Percentiles rank a stretch among this genome's conserved stretches.
Conservation (phyloP, 2,329 filamentous ascomycete species). For the Leptographium lundbergii region DNA sequence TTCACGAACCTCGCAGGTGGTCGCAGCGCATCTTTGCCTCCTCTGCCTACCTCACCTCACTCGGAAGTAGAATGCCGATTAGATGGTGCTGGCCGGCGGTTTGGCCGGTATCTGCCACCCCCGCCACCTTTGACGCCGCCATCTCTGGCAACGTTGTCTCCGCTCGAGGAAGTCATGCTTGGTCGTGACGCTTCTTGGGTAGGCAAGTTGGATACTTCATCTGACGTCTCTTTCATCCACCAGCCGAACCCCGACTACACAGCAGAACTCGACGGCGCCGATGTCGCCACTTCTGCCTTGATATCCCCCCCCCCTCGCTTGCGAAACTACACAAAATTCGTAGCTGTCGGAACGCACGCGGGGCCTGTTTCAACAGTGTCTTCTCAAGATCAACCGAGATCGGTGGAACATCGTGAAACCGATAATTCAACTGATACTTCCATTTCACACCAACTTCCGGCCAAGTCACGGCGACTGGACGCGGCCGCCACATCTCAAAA, state of each 20-base stretch:
- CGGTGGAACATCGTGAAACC: neutral
- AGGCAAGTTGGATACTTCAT: slow-evolving; percentile 18
- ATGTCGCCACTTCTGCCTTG: slow-evolving; percentile 7
- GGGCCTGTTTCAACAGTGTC: neutral
- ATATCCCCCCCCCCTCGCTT: slow-evolving; percentile 17
- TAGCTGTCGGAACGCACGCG: slow-evolving; percentile 16
- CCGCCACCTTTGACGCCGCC: slow-evolving; percentile 38
- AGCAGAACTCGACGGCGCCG: slow-evolving; percentile 9
- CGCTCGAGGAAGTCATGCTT: slow-evolving; percentile 26
- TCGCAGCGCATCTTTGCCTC: neutral
- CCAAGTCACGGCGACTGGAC: neutral
- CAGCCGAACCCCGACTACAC: slow-evolving; percentile 38
- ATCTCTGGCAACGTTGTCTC: slow-evolving; percentile 29
- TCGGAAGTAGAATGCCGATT: neutral
- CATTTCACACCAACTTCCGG: neutral
- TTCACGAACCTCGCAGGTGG: too few species aligned
- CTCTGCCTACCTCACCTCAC: neutral
- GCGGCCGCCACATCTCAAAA: neutral
- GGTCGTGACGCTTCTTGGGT: slow-evolving; percentile 21
- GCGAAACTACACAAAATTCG: slow-evolving; percentile 29
- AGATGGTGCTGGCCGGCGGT: neutral
- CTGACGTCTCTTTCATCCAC: slow-evolving; percentile 27
- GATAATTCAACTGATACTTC: neutral
- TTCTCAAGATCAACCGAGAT: neutral
- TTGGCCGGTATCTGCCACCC: slow-evolving; percentile 21